Percentiles rank a stretch among this genome's conserved stretches.
Evolutionary conservation across 1,139 yeast species (phyloP).

Genomic region (Kodamaea sp.): DNA sequence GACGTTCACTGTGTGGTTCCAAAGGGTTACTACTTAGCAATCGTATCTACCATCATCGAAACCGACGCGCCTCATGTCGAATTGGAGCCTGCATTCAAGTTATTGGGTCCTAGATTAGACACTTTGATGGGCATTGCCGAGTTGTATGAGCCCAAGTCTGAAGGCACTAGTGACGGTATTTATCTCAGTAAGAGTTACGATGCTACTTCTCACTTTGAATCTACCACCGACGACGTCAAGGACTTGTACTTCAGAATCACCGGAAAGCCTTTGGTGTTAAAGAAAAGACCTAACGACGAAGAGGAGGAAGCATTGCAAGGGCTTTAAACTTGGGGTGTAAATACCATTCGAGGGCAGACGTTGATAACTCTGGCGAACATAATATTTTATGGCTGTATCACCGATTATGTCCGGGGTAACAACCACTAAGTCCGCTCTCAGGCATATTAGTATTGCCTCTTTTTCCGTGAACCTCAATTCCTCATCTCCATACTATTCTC

Average conservation of each 20-base stretch:
- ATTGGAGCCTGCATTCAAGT: slow-evolving; percentile 90
- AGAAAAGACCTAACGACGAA: slow-evolving; percentile 67
- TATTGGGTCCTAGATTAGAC: slow-evolving; percentile 76
- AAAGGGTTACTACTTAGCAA: slow-evolving; percentile 87
- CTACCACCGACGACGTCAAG: slow-evolving; percentile 95
- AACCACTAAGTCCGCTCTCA: too few relatives aligned
- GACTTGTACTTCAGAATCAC: slow-evolving; percentile 86
- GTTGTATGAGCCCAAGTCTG: slow-evolving; percentile 80
- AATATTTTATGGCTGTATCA: too few relatives aligned
- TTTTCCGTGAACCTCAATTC: too few relatives aligned
- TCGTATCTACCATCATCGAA: slow-evolving; percentile 91
- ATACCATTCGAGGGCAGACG: too few relatives aligned
- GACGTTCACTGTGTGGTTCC: slow-evolving; percentile 90
- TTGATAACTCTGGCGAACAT: too few relatives aligned
- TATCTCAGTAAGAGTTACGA: slow-evolving; percentile 89
- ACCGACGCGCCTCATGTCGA: slow-evolving; percentile 92
- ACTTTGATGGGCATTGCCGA: slow-evolving; percentile 97
- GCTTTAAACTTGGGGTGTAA: too few relatives aligned
- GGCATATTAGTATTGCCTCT: too few relatives aligned
- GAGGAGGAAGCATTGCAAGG: slow-evolving; percentile 46
- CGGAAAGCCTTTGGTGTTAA: slow-evolving; percentile 87
- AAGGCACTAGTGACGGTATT: slow-evolving; percentile 78
- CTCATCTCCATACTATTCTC: too few relatives aligned
- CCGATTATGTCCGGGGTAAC: too few relatives aligned
- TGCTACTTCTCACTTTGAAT: slow-evolving; percentile 92